Evolutionary conservation across 2,329 filamentous ascomycete species (phyloP).

Genomic region (Incumbomyces delicatus): DNA sequence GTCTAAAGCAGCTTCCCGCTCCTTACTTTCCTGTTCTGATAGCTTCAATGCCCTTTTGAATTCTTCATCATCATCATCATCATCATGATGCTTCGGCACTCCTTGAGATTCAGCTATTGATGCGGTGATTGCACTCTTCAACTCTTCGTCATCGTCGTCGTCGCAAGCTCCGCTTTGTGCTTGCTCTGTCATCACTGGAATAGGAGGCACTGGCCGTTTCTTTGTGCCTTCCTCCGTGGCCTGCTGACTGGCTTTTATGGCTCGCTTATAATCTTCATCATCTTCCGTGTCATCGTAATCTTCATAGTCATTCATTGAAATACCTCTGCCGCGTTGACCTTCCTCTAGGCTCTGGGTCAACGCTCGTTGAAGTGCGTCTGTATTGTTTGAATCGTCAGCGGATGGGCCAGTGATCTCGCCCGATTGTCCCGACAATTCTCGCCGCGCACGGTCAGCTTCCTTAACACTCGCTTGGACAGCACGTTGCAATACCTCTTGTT

Average conservation of each 20-base stretch:
- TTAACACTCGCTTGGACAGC: conserved; percentile 21
- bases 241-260: conserved; percentile 23
- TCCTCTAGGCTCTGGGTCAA: conserved; percentile 37
- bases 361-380: conserved; percentile 30
- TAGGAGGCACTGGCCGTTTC: neutral
- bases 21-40: conserved; percentile 37
- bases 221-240: neutral
- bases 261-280: conserved; percentile 30
- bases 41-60: conserved; percentile 41
- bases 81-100: conserved; percentile 12
- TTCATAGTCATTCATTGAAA: conserved; percentile 16
- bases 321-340: neutral
- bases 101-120: conserved; percentile 20
- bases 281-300: conserved; percentile 24
- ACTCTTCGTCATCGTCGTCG: conserved; percentile 35
- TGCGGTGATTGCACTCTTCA: conserved; percentile 41
- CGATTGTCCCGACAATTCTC: conserved; percentile 7
- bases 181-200: neutral
- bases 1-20: conserved; percentile 28
- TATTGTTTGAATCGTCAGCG: conserved; percentile 26
- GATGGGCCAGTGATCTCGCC: conserved; percentile 2
- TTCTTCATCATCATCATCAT: conserved; percentile 35
- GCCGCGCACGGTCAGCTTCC: conserved; percentile 15
- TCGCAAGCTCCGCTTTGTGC: conserved; percentile 6
- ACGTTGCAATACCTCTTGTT: conserved; percentile 24